Evolutionary conservation across 306 rosid species (phyloP).

Genomic region (Medicago arabica): DNA sequence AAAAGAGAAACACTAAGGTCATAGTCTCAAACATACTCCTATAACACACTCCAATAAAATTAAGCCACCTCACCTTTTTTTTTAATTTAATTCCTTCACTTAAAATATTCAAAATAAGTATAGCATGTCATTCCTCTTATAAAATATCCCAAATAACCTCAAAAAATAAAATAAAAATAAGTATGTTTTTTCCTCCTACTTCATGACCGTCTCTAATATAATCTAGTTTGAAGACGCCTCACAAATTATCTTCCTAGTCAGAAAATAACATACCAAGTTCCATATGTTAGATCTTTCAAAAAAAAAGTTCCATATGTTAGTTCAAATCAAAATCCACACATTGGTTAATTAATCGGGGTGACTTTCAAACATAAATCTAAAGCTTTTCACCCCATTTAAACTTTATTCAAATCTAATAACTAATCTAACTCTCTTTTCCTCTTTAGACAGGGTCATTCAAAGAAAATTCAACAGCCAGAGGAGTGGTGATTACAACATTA

Average conservation of each 20-base stretch:
- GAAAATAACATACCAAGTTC: neutral
- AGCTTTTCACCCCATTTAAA: neutral
- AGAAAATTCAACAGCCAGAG: constrained; percentile 30
- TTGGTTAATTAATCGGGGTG: constrained; percentile 4
- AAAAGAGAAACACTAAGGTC: too few species aligned
- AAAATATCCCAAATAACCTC: too few species aligned
- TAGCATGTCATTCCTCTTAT: too few species aligned
- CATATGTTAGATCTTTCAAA: neutral
- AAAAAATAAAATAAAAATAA: too few species aligned
- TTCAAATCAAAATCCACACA: constrained; percentile 7
- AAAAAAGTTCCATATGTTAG: neutral
- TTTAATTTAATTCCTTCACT: too few species aligned
- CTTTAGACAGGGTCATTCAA: neutral
- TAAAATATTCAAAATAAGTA: too few species aligned
- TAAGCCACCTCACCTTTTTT: too few species aligned
- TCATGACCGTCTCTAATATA: neutral
- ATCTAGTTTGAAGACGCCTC: neutral
- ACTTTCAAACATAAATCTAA: constrained; percentile 7
- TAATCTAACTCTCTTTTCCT: neutral
- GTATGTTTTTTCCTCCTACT: neutral
- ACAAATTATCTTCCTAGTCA: neutral
- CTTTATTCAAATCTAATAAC: neutral
- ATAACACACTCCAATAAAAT: too few species aligned
- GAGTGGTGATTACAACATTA: neutral
- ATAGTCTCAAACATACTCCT: too few species aligned